Evolutionary conservation across 148 eudicot species (phyloP), one percentile per base, ranked within the genome.

Genomic region (Diospyros lotus): DNA sequence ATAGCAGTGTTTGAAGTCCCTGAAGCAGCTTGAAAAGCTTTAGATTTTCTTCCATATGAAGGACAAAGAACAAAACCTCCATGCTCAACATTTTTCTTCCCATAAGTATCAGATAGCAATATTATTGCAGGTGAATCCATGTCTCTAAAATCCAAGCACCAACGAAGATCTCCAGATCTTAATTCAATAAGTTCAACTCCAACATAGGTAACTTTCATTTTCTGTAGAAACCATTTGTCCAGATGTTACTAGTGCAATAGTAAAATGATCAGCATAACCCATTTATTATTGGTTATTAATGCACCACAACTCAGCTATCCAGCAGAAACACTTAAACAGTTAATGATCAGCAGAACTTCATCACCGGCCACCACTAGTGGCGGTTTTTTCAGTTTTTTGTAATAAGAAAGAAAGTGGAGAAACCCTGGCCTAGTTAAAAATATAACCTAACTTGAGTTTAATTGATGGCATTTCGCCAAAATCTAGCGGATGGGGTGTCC

Each of bases 61-160:
- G 99, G 89, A 67, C 94, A 90, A 68, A 95, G 96, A 86, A 95
- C 86, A 86, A 95, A 92, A 69, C 99, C 93, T 48, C 93, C 96
- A 73, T 82, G 86, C 65, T 92, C 98, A 40, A 71, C 76, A 64
- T 82, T 85, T 84, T 85, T 92, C 78, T 86, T 88, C 67, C 98
- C 98, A 78, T 82, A 88, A 66, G 87, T 76, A 78, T 95, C 91
- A 73, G 97, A 82, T 44, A 95, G 88, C 81, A 88, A 83, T 55
- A 95, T 69, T 56, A 95, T 83, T 58, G 96, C 96, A 73, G 99
- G 97, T 38, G 91, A 87, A 75, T 85, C 83, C 96, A 91, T 95
- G 80, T 95, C 99, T 85, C 99, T 95, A 80, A 95, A 95, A 84
- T 93, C 97, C 79, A 92, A 84, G 83, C 94, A 92, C 99, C 99